phyloP scores from a whole-genome alignment of 2,329 filamentous ascomycete genomes.

The Ophiostoma ulmi region DNA sequence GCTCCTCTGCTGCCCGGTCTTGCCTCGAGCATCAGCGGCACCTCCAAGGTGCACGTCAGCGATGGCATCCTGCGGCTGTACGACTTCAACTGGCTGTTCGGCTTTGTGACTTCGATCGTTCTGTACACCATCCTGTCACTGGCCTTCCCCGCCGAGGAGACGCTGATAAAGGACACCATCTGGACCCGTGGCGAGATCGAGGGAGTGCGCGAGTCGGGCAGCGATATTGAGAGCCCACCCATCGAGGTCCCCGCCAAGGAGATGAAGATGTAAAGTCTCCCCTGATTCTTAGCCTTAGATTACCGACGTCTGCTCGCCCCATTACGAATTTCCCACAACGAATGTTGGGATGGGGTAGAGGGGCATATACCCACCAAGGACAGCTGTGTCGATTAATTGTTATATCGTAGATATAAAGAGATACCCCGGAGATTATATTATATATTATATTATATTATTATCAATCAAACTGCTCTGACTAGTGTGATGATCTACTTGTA shows the following conservation, averaged over 20 bases:
- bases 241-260: conserved; percentile 18
- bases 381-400: conserved; percentile 1
- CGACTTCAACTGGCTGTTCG: conserved; percentile 61
- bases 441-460: background rate
- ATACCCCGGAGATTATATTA: background rate
- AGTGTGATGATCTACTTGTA: background rate
- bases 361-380: background rate
- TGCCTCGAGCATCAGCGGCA: conserved; percentile 28
- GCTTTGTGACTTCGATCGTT: conserved; percentile 51
- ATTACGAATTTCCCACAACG: conserved; percentile 12
- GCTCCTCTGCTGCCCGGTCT: conserved; percentile 34
- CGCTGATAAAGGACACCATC: conserved; percentile 41
- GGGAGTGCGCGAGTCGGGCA: conserved; percentile 26
- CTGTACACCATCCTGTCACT: conserved; percentile 51
- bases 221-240: conserved; percentile 27
- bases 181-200: conserved; percentile 34
- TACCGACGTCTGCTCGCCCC: background rate
- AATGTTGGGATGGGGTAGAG: conserved; percentile 6
- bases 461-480: background rate
- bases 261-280: conserved; percentile 17
- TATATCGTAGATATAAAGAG: conserved; percentile 4
- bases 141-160: conserved; percentile 46
- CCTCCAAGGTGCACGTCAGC: conserved; percentile 24
- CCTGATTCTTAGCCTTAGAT: background rate
- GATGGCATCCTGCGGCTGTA: conserved; percentile 52